Conservation (phyloP, 2,329 filamentous ascomycete genomes). For the Didymella pinodella region DNA sequence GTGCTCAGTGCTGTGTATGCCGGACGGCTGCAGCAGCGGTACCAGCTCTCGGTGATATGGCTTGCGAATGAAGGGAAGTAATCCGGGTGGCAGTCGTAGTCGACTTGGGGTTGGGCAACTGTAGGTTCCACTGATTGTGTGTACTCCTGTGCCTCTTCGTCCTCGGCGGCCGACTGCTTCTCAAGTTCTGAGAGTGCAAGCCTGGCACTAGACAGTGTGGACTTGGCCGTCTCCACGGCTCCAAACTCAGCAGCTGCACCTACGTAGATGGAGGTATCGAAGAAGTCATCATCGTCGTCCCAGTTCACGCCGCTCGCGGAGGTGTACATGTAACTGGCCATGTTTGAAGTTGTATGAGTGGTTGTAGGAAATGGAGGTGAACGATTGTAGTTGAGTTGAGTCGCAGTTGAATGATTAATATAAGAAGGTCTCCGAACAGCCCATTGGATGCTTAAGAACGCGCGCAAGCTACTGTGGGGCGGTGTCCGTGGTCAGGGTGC, state of each 20-base stretch:
- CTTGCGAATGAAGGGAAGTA: not conserved
- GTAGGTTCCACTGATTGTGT: not conserved
- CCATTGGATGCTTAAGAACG: not conserved
- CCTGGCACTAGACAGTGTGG: conserved; percentile 12
- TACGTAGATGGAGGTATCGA: conserved; percentile 25
- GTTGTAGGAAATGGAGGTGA: not conserved
- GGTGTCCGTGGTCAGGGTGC: conserved; percentile 3
- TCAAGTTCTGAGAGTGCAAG: conserved; percentile 11
- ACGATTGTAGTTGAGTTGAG: not conserved
- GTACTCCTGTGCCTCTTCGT: not conserved
- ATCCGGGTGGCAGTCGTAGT: not conserved
- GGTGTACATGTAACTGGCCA: conserved; percentile 19
- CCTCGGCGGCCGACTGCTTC: not conserved
- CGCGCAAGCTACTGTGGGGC: not conserved
- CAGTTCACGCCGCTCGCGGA: conserved; percentile 22
- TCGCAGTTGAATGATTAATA: not conserved
- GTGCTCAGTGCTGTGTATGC: conserved; percentile 27
- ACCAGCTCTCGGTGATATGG: conserved; percentile 1
- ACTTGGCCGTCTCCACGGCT: conserved; percentile 4
- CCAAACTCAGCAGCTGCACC: conserved; percentile 21
- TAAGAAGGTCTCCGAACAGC: not conserved
- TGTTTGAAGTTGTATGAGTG: conserved; percentile 5
- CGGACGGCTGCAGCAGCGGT: conserved; percentile 3
- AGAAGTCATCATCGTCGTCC: conserved; percentile 37
- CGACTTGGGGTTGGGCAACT: not conserved